Evolutionary conservation across 1,284 basidiomycete species (phyloP), one percentile per base, ranked within the genome.

Genomic region (Cryptococcus wingfieldii): DNA sequence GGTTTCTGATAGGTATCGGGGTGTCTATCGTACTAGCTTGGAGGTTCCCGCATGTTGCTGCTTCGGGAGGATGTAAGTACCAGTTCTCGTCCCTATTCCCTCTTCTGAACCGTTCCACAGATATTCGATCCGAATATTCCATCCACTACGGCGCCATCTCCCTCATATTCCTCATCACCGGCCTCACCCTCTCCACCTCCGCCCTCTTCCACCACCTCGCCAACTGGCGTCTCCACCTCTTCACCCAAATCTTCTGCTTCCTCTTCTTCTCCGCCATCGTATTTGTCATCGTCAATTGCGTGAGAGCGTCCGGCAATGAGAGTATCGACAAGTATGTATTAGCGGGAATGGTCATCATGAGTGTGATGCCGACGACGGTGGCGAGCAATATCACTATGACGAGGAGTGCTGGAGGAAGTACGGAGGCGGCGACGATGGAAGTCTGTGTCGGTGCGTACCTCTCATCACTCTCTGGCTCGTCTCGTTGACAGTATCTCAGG

Each of bases 301-400:
- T 62, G 13, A 50, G 56, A 47, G 65, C 67, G 47, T 38, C 41
- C 23, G 23, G 61, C 51, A 39, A 62, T 58, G 50, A 50, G 19
- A 46, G 48, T n/a, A 66, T 75, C 50, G 62, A 71, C 53, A 51
- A 51, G 6, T 70, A 62, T 47, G 65, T 67, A 5, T 43, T 74
- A 14, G 60, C 68, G 19, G 73, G 73, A 1, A 63, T 74, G 56
- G 56, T 69, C 18, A 64, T 72, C 16, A 69, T 73, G 62, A 60
- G 59, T 10, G 56, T 60, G 19, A 58, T 70, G 51, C 67, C 67
- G 19, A 72, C 68, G 9, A 69, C 66, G 1, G 67, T 71, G 16
- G 64, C 63, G 12, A 59, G 58, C 42, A 75, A 74, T 54, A 70
- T 75, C 23, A 63, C 66, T 18, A 73, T 74, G 70, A 75, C 73